Evolutionary conservation across 2,329 filamentous ascomycete species (phyloP), one percentile per base, ranked within the genome.

Genomic region (Xylaria sp.): DNA sequence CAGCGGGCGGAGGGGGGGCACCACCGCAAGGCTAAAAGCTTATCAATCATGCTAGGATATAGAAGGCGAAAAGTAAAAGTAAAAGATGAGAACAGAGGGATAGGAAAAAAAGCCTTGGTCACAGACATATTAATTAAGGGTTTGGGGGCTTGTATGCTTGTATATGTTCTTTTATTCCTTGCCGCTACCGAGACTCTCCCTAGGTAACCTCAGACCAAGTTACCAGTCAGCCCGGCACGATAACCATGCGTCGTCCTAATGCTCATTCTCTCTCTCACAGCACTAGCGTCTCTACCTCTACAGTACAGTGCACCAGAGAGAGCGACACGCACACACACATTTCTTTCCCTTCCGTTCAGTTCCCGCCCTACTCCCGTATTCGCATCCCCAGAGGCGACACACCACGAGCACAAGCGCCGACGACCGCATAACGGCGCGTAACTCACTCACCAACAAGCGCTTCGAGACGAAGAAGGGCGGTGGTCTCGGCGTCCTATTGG

Each of bases 391-490:
- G 23, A n/a, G 2, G 25, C 15, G 31, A 43, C 41, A 15, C 41
- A 43, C n/a, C 15, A 46, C 41, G 15, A 46, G 25, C 25, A 15
- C 60, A 64, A 49, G 62, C 66, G 62, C 56, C 25, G 23, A 28
- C 15, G 55, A 25, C 54, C 54, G 28, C 62, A 57, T 20, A 31
- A 18, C 66, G 62, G 69, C 69, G 69, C 69, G 67, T 71, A 70
- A 57, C n/a, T n/a, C 62, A 23, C 15, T 18, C 48, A 9, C n/a
- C 46, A n/a, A 62, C 61, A 66, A 62, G 68, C 70, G 70, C 70
- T 61, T 62, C 58, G 41, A 43, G 39, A 20, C 54, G 46, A 60
- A 33, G 58, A 65, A 68, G 59, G 62, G 56, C 28, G 59, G 58
- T 10, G n/a, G 66, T 56, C 46, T 62, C 65, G 41, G 55, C 43